Percentiles rank a stretch among this genome's conserved stretches.
These are phyloP conservation scores for Cynanchum wilfordii DNA, from an alignment of 257 asterid species.

Conservation along the genomic window DNA sequence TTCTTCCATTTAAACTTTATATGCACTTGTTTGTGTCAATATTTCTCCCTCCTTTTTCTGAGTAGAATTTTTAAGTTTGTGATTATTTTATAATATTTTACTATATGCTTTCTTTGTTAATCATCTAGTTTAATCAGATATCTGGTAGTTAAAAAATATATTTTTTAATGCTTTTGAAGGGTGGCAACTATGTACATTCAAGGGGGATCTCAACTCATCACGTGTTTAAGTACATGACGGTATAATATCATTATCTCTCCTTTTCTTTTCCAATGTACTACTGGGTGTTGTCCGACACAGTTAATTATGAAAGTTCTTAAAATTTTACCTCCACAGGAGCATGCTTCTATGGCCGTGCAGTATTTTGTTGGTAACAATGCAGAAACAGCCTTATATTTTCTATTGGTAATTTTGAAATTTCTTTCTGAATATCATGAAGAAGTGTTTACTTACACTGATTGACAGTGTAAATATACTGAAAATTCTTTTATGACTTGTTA, in stretches of 20 bases:
- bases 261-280: neutral
- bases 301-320: neutral
- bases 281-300: constrained; percentile 4
- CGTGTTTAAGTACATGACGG: constrained; percentile 71
- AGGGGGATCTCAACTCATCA: constrained; percentile 65
- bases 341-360: constrained; percentile 89
- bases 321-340: constrained; percentile 50
- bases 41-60: neutral
- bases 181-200: constrained; percentile 85
- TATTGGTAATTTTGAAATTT: constrained; percentile 47
- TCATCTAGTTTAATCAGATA: neutral
- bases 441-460: neutral
- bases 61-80: neutral
- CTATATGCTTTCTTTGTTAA: neutral
- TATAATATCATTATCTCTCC: constrained; percentile 22
- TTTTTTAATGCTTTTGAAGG: constrained; percentile 41
- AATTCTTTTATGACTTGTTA: neutral
- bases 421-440: neutral
- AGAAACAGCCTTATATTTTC: constrained; percentile 46
- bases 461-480: neutral
- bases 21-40: neutral
- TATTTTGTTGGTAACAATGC: constrained; percentile 50
- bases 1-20: neutral
- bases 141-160: constrained; percentile 12
- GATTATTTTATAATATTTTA: neutral